These are phyloP conservation scores for Lolium perenne DNA, from an alignment of 176 grass and related monocot species.

Conservation along the genomic window DNA sequence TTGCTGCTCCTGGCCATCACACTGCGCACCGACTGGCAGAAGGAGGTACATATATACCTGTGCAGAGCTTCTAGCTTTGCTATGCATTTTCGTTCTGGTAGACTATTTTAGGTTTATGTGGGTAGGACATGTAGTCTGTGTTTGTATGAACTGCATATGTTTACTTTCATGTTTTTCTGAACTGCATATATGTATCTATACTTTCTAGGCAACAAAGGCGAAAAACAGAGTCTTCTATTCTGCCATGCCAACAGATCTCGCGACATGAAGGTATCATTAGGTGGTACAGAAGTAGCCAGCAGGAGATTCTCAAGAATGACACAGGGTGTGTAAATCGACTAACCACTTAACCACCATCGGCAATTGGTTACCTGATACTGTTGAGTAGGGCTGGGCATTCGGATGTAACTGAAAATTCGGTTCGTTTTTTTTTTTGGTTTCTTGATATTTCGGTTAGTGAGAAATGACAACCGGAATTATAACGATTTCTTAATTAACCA, in stretches of 20 bases:
- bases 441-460: no score
- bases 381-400: no score
- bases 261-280: conserved; percentile 5
- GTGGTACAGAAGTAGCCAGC: background rate
- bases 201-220: conserved; percentile 18
- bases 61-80: background rate
- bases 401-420: no score
- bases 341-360: background rate
- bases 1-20: conserved; percentile 52
- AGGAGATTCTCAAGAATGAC: background rate
- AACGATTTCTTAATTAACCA: no score
- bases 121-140: no score
- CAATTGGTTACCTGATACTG: background rate
- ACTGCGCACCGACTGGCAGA: conserved; percentile 63
- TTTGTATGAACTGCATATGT: background rate
- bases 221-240: conserved; percentile 65
- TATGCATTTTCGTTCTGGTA: background rate
- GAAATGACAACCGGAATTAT: no score
- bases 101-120: background rate
- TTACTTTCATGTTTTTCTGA: background rate
- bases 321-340: background rate
- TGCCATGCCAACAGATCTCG: conserved; percentile 44
- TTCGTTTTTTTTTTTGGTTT: no score
- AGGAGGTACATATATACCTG: conserved; percentile 47
- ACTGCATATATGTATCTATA: background rate